Evolutionary conservation across 768 basidiomycete genomes (phyloP).

Genomic region (Kwoniella heveanensis): DNA sequence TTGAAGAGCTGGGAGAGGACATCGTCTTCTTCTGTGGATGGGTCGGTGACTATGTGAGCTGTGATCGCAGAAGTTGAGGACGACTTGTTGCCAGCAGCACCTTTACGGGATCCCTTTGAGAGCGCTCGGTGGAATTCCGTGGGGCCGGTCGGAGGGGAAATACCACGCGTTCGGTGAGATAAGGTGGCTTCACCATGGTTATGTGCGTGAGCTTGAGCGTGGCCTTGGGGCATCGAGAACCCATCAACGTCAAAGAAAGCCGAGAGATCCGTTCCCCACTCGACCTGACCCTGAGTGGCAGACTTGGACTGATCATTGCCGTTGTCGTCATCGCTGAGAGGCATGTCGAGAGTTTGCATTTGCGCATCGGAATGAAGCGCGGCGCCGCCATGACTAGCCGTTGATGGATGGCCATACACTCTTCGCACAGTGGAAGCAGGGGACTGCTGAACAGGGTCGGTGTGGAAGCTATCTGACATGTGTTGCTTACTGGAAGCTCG

Average conservation of each 20-base stretch:
- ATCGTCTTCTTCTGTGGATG: conserved; percentile 35
- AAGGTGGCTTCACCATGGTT: neutral
- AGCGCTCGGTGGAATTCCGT: conserved; percentile 17
- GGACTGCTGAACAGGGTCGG: conserved; percentile 21
- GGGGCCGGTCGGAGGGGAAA: conserved; percentile 8
- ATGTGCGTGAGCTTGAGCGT: neutral
- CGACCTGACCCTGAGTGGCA: conserved; percentile 4
- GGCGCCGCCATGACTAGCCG: neutral
- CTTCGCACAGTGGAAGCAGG: conserved; percentile 18
- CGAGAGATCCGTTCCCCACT: conserved; percentile 43
- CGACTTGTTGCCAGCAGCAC: conserved; percentile 2
- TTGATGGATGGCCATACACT: neutral
- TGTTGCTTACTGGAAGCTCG: conserved; percentile 5
- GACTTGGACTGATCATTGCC: neutral
- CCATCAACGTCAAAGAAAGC: conserved; percentile 45
- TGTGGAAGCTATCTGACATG: conserved; percentile 32
- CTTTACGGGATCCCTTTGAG: conserved; percentile 4
- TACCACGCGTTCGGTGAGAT: conserved; percentile 4
- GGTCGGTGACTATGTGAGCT: conserved; percentile 6
- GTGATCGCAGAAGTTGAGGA: conserved; percentile 4
- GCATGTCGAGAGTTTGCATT: conserved; percentile 39
- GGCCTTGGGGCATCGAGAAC: conserved; percentile 19
- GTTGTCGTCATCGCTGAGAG: conserved; percentile 40
- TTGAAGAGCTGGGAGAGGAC: conserved; percentile 37
- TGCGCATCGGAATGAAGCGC: neutral